Base-by-base conservation (phyloP, 2,329 filamentous ascomycete species). In the Atkinsonella hypoxylon region DNA sequence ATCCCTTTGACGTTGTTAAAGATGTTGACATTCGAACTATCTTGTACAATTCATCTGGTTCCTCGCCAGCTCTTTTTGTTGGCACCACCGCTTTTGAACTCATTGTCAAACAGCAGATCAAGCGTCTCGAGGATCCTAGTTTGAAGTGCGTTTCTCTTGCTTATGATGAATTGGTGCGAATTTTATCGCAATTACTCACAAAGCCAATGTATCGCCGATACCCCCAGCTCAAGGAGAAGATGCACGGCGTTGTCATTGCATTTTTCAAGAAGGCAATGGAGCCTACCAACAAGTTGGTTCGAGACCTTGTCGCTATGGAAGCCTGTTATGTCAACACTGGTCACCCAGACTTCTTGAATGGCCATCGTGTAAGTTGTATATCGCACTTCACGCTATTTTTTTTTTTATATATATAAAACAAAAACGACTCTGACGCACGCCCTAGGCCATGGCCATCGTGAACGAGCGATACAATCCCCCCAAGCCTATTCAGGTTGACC, bases 251-350 rank as follows among this genome's bases (percentile, higher is more conserved):
- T 13, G 91, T 97, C 47, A 93, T 98, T 59, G 63, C 74, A 10
- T 98, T 98, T 71, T 97, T 96, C 77, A 97, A 97, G 73, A 95
- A 95, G 73, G 84, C 89, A 49, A 95, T 97, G 87, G 89, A 96
- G 49, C 93, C 93, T 7, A 95, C 93, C 38, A 97, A 96, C 74
- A 97, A 97, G 77, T 79, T 98, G 45, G 93, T 98, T 51, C 83
- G 74, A 62, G 93, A 98, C 65, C 77, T 98, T 40, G 91, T 98
- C 26, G 72, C 84, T 10, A 98, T 98, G 93, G 93, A 98, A 69
- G 74, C 90, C 13, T 94, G 88, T 72, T 98, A 98, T 67, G 86
- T 98, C 75, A 98, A 98, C 74, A 98, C 94, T 31, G 93, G 89
- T 10, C 94, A 98, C 66, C 93, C 93, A 10, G 93, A 98, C 65